Evolutionary conservation across 2,329 filamentous ascomycete genomes (phyloP).

Genomic region (Calonectria henricotiae): DNA sequence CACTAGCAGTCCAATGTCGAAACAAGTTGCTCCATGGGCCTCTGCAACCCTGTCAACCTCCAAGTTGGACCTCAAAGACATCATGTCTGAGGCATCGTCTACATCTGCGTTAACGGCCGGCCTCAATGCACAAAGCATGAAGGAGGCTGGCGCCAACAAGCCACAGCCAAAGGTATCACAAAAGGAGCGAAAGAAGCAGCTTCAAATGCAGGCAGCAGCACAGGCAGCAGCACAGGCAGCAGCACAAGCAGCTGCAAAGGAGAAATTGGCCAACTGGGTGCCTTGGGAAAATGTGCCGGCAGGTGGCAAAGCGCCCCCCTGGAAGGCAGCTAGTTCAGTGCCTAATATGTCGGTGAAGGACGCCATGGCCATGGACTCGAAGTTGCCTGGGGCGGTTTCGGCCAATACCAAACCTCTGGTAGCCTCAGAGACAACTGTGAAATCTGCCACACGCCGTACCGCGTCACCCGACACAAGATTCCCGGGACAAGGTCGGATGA

Average conservation of each 20-base stretch:
- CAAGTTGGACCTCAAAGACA: conserved; percentile 83
- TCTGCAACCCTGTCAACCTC: conserved; percentile 68
- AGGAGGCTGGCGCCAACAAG: conserved; percentile 58
- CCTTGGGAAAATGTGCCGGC: conserved; percentile 64
- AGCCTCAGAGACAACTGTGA: conserved; percentile 61
- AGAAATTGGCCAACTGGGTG: conserved; percentile 54
- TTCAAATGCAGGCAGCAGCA: conserved; percentile 75
- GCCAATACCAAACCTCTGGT: conserved; percentile 62
- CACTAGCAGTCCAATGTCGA: conserved; percentile 34
- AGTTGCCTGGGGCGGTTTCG: conserved; percentile 50
- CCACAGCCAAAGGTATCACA: conserved; percentile 82
- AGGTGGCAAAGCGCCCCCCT: conserved; percentile 70
- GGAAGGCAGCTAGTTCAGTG: conserved; percentile 73
- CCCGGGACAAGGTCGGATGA: conserved; percentile 69
- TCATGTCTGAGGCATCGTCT: conserved; percentile 76
- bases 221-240: conserved; percentile 66
- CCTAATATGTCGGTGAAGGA: conserved; percentile 69
- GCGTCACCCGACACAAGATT: conserved; percentile 77
- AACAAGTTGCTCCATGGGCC: conserved; percentile 66
- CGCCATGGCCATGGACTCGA: conserved; percentile 58
- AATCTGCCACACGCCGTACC: conserved; percentile 64
- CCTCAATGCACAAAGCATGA: conserved; percentile 67
- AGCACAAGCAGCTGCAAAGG: conserved; percentile 60
- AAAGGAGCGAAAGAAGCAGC: conserved; percentile 90
- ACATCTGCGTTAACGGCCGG: conserved; percentile 71